These are phyloP conservation scores for Pseudohalonectria lignicola DNA, from an alignment of 2,329 filamentous ascomycete species.

Conservation along the genomic window DNA sequence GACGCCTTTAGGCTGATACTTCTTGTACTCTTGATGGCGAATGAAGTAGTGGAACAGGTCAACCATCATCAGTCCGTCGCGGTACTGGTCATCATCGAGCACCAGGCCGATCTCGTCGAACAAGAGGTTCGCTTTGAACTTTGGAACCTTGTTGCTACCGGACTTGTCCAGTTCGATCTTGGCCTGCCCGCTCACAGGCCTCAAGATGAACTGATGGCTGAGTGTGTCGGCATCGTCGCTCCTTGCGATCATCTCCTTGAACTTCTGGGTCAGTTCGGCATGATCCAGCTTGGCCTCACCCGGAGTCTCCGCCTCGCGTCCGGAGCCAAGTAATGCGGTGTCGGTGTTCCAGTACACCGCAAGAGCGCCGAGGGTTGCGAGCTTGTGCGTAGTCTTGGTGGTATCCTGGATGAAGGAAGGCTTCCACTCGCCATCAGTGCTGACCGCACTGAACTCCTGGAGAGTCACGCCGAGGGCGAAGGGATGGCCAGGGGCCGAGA, in stretches of 20 bases:
- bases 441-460: constrained; percentile 93
- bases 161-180: constrained; percentile 94
- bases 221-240: constrained; percentile 35
- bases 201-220: constrained; percentile 85
- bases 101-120: constrained; percentile 98
- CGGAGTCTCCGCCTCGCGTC: constrained; percentile 56
- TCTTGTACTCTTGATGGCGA: constrained; percentile 94
- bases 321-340: constrained; percentile 68
- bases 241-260: constrained; percentile 71
- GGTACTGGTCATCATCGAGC: constrained; percentile 95
- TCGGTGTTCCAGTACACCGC: constrained; percentile 99
- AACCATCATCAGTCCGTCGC: constrained; percentile 94
- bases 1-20: constrained; percentile 71
- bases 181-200: constrained; percentile 88
- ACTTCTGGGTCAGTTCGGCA: constrained; percentile 63
- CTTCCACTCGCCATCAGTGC: constrained; percentile 89
- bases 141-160: constrained; percentile 65
- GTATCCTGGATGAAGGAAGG: constrained; percentile 92
- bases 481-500: constrained; percentile 87
- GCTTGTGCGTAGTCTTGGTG: constrained; percentile 75
- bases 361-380: constrained; percentile 79
- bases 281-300: constrained; percentile 56
- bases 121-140: constrained; percentile 79
- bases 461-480: constrained; percentile 89
- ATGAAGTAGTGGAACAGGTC: constrained; percentile 98